Evolutionary conservation across 164 flowering plant species (phyloP).

Genomic region (Piper betle): DNA sequence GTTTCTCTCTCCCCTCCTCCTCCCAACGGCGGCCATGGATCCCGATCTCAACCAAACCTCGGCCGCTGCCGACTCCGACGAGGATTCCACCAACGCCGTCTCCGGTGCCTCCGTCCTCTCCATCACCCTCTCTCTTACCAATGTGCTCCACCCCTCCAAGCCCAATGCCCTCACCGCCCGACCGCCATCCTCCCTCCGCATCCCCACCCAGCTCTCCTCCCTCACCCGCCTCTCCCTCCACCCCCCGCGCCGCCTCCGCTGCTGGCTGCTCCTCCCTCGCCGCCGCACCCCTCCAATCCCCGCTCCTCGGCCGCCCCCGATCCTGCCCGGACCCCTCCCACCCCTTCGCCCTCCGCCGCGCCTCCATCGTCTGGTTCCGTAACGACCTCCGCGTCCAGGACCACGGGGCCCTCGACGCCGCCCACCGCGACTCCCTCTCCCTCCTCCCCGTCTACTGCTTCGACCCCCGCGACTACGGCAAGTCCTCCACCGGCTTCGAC

Average conservation of each 20-base stretch:
- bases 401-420: slow-evolving; percentile 73
- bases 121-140: slow-evolving; percentile 14
- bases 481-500: slow-evolving; percentile 80
- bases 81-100: background rate
- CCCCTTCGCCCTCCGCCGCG: slow-evolving; percentile 56
- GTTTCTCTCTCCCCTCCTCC: too few species aligned
- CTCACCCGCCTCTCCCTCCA: slow-evolving; percentile 36
- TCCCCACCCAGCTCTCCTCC: slow-evolving; percentile 55
- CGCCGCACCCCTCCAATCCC: slow-evolving; percentile 46
- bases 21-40: too few species aligned
- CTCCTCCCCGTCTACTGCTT: slow-evolving; percentile 83
- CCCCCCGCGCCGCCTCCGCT: slow-evolving; percentile 11
- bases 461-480: slow-evolving; percentile 82
- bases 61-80: too few species aligned
- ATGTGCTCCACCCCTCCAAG: slow-evolving; percentile 25
- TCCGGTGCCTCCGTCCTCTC: background rate
- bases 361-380: slow-evolving; percentile 86
- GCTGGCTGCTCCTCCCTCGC: slow-evolving; percentile 35
- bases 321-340: slow-evolving; percentile 62
- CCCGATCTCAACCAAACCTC: too few species aligned
- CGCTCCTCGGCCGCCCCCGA: slow-evolving; percentile 41
- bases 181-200: slow-evolving; percentile 31
- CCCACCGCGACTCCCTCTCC: slow-evolving; percentile 66
- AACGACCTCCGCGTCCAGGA: slow-evolving; percentile 80
- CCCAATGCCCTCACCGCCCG: slow-evolving; percentile 18